Evolutionary conservation across 768 basidiomycete genomes (phyloP), one percentile per base, ranked within the genome.

Genomic region (Trametes gibbosa): DNA sequence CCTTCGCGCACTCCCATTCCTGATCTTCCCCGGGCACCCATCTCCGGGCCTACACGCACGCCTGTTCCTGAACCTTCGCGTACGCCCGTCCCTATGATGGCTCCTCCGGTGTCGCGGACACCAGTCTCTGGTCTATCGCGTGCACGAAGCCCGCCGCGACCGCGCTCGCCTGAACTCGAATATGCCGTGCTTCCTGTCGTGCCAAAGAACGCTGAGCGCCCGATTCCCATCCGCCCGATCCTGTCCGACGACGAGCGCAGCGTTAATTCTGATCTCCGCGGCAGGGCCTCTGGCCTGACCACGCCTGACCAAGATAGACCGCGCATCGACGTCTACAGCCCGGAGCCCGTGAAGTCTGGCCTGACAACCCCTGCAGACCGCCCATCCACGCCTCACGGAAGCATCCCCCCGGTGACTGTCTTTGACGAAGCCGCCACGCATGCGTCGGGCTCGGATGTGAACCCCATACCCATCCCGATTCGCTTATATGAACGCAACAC

Each of bases 121-220:
- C 41, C 41, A n/a, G 32, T 35, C 7, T 34, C 53, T 19, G 53
- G 46, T 3, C 19, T 43, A 21, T 46, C 53, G 17, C 53, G 43
- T 23, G 46, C 43, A n/a, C n/a, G n/a, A n/a, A n/a, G 48, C 16
- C 16, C 25, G 27, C 10, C 46, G 19, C 42, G 40, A 4, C 43
- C 57, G 5, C 65, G 62, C 19, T 60, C 67, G 3, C 66, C 67
- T 23, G 69, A 70, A 37, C 65, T 70, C 5, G 66, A 67, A 34
- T 70, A 70, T 48, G 50, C 61, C n/a, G 24, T 65, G 7, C 34
- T 65, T 2, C 69, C 69, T 37, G 56, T 52, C 32, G 66, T 69
- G 17, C 65, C 68, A 13, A 63, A 68, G 41, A 56, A 52, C 39
- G 48, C 56, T 45, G 55, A 56, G 17, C 54, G 37, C 13, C 34